Percentiles rank a stretch among this genome's conserved stretches.
phyloP scores from a whole-genome alignment of 139 green algal genomes.

The Choricystis sp. region DNA sequence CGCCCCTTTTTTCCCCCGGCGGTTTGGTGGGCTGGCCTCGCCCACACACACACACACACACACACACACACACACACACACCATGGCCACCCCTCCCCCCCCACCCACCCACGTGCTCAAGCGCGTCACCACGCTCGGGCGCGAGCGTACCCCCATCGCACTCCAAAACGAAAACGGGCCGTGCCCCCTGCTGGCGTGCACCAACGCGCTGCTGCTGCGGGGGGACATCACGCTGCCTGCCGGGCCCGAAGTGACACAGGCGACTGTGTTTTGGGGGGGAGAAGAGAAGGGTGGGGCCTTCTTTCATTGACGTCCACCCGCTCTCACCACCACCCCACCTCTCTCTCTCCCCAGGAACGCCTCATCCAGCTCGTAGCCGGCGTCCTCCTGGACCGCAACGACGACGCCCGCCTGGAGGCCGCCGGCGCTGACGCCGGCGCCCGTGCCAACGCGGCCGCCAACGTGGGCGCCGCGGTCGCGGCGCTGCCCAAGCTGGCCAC shows the following conservation, averaged over 20 bases:
- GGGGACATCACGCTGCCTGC: constrained; percentile 36
- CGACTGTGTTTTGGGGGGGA: constrained; percentile 17
- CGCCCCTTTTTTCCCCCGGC: no score
- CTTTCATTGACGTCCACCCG: not conserved
- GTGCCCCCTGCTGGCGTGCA: constrained; percentile 80
- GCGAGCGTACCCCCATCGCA: constrained; percentile 59
- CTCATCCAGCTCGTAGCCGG: constrained; percentile 57
- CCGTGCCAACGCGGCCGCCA: constrained; percentile 39
- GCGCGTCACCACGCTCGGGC: no score
- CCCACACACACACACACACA: no score
- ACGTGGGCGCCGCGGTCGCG: constrained; percentile 39
- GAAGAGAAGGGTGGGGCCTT: not conserved
- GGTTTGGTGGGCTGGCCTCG: no score
- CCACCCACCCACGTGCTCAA: no score
- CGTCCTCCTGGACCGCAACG: constrained; percentile 43
- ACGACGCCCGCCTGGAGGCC: constrained; percentile 16
- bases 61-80: no score
- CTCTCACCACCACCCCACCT: not conserved
- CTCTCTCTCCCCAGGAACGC: constrained; percentile 19
- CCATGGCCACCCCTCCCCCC: no score
- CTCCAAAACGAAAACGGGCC: constrained; percentile 87
- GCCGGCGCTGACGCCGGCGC: not conserved
- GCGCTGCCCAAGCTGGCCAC: constrained; percentile 59
- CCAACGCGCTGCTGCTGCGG: constrained; percentile 68
- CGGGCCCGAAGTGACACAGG: constrained; percentile 14